These are phyloP conservation scores for Corinectria fuckeliana DNA, from an alignment of 2,329 filamentous ascomycete species.

Conservation along the genomic window DNA sequence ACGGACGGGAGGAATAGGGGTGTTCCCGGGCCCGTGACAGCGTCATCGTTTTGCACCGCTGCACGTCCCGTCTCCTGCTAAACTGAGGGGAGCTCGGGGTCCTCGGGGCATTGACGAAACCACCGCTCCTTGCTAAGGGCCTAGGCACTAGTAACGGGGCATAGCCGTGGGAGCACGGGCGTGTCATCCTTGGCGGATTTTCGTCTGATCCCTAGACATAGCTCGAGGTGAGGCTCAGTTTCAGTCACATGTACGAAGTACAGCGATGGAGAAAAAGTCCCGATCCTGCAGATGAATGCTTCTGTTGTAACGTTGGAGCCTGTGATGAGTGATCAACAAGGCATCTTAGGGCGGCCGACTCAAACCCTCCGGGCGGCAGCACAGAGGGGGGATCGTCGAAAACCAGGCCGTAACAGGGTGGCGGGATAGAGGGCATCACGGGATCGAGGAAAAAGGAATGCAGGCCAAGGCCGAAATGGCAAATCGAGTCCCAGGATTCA, in stretches of 20 bases:
- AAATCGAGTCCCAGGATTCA: conserved; percentile 19
- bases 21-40: conserved; percentile 28
- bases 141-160: neutral
- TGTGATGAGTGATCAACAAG: neutral
- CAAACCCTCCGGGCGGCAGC: neutral
- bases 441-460: conserved; percentile 24
- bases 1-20: conserved; percentile 32
- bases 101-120: conserved; percentile 18
- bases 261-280: neutral
- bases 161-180: neutral
- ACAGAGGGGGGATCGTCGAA: neutral
- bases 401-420: conserved; percentile 5
- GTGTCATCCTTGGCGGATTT: neutral
- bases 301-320: too few relatives aligned
- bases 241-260: too few relatives aligned
- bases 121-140: conserved; percentile 2
- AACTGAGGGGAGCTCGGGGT: conserved; percentile 6
- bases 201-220: conserved; percentile 9
- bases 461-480: conserved; percentile 18
- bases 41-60: conserved; percentile 25
- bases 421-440: conserved; percentile 11
- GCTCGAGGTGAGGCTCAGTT: conserved; percentile 14
- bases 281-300: neutral
- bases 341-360: neutral
- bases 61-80: conserved; percentile 17